Evolutionary conservation across 192 early-diverging fungal species (phyloP).

Genomic region (Entomortierella beljakovae): DNA sequence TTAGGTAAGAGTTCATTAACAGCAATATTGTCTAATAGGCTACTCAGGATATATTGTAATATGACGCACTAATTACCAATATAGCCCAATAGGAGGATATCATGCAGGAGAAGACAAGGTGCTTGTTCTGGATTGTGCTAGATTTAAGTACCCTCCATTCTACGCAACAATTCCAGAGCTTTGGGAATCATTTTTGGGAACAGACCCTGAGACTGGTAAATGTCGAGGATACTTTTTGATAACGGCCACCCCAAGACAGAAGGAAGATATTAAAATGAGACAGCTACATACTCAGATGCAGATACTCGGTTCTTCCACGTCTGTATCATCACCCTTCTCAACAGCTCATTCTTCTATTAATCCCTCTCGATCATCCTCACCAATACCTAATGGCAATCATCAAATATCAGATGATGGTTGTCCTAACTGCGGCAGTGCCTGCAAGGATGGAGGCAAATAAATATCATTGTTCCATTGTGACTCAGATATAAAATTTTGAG

Average conservation of each 20-base stretch:
- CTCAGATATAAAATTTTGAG: too few species aligned
- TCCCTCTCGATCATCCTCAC: neutral
- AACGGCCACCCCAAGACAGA: slow-evolving; percentile 41
- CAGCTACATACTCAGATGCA: neutral
- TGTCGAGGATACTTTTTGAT: slow-evolving; percentile 92
- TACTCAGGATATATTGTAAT: too few species aligned
- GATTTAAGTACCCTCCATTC: slow-evolving; percentile 92
- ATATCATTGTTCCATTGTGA: neutral
- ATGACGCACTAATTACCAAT: too few species aligned
- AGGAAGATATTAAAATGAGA: slow-evolving; percentile 12
- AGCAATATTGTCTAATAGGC: too few species aligned
- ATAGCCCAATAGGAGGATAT: slow-evolving; percentile 85
- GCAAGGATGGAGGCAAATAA: neutral
- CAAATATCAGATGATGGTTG: too few species aligned
- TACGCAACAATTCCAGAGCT: slow-evolving; percentile 77
- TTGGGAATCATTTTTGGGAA: slow-evolving; percentile 83
- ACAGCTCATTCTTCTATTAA: slow-evolving; percentile 7
- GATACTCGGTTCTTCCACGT: neutral
- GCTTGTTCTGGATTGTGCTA: slow-evolving; percentile 88
- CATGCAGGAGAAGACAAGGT: slow-evolving; percentile 75
- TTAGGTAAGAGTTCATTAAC: slow-evolving; percentile 22
- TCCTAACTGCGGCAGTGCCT: too few species aligned
- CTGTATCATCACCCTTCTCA: neutral
- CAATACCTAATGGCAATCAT: neutral
- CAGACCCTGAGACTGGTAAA: slow-evolving; percentile 83